Conservation (phyloP, 495 filamentous ascomycete species). For the Podospora tetraspora region DNA sequence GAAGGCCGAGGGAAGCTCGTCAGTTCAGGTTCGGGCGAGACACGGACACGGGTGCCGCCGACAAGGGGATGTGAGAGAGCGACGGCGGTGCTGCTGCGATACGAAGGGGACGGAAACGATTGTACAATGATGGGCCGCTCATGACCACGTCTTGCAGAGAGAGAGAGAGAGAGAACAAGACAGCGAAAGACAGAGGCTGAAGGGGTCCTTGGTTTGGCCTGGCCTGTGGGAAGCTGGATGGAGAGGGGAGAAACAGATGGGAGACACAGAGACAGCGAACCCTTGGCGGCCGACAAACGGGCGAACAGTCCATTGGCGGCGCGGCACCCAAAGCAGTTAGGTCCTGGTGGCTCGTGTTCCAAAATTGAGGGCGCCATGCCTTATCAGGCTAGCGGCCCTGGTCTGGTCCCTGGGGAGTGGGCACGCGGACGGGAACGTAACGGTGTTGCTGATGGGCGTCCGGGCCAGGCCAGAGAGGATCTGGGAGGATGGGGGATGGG, state of each 20-base stretch:
- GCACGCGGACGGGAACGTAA: conserved; percentile 13
- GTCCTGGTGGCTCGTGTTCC: conserved; percentile 11
- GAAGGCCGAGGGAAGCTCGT: background rate
- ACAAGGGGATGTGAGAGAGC: background rate
- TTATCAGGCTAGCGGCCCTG: conserved; percentile 9
- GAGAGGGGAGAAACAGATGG: conserved; percentile 3
- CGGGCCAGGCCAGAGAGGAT: conserved; percentile 5
- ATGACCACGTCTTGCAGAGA: conserved; percentile 3
- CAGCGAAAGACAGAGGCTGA: background rate
- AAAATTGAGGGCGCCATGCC: conserved; percentile 20
- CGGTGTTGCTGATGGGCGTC: conserved; percentile 14
- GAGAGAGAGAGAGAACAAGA: background rate
- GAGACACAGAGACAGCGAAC: conserved; percentile 3
- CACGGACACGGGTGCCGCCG: background rate
- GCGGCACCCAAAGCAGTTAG: background rate
- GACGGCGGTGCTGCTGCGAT: background rate
- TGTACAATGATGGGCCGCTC: background rate
- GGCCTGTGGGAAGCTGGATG: background rate
- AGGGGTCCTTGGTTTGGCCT: conserved; percentile 6
- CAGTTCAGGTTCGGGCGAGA: conserved; percentile 1
- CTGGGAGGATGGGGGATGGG: conserved; percentile 12
- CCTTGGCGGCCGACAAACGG: conserved; percentile 4
- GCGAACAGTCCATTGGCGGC: background rate
- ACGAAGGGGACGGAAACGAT: background rate
- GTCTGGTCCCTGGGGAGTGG: conserved; percentile 12